Evolutionary conservation across 1,139 yeast species (phyloP).

Genomic region (Torulaspora pretoriensis): DNA sequence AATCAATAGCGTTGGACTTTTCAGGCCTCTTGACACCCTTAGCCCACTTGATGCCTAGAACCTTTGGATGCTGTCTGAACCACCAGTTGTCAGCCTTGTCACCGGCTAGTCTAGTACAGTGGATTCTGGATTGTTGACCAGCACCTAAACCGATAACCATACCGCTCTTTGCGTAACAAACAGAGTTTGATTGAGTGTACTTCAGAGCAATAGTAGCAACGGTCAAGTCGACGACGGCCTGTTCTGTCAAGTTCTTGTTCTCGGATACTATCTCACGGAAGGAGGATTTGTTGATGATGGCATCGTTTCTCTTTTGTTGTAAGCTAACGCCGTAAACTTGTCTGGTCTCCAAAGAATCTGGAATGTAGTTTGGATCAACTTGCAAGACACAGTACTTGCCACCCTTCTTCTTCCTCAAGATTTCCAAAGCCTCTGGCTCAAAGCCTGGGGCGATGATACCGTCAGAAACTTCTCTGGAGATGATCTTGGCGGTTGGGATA

Average conservation of each 20-base stretch:
- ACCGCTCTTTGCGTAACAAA: slow-evolving; percentile 96
- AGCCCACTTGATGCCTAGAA: slow-evolving; percentile 91
- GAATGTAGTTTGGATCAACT: slow-evolving; percentile 90
- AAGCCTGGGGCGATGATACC: slow-evolving; percentile 99
- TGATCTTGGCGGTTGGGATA: slow-evolving; percentile 92
- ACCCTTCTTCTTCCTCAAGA: slow-evolving; percentile 86
- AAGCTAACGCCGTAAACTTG: slow-evolving; percentile 93
- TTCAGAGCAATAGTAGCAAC: slow-evolving; percentile 96
- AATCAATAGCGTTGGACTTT: slow-evolving; percentile 94
- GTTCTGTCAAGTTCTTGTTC: slow-evolving; percentile 83
- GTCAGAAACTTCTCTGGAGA: slow-evolving; percentile 94
- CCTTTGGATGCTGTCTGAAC: slow-evolving; percentile 97
- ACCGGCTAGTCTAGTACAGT: slow-evolving; percentile 98
- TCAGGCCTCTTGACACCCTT: slow-evolving; percentile 98
- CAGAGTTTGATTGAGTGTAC: slow-evolving; percentile 97
- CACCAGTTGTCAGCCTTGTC: slow-evolving; percentile 99
- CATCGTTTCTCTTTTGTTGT: slow-evolving; percentile 97
- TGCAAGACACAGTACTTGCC: slow-evolving; percentile 96
- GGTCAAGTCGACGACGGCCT: slow-evolving; percentile 86
- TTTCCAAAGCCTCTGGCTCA: slow-evolving; percentile 84
- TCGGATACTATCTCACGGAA: slow-evolving; percentile 88
- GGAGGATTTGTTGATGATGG: slow-evolving; percentile 80
- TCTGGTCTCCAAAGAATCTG: slow-evolving; percentile 79
- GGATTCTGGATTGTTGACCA: slow-evolving; percentile 98
- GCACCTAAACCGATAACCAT: slow-evolving; percentile 99